A percentile compares a stretch with the other conserved stretches of the same genome.
Conservation (phyloP, 139 green algal genomes). For the Picochlorum costavermella region DNA sequence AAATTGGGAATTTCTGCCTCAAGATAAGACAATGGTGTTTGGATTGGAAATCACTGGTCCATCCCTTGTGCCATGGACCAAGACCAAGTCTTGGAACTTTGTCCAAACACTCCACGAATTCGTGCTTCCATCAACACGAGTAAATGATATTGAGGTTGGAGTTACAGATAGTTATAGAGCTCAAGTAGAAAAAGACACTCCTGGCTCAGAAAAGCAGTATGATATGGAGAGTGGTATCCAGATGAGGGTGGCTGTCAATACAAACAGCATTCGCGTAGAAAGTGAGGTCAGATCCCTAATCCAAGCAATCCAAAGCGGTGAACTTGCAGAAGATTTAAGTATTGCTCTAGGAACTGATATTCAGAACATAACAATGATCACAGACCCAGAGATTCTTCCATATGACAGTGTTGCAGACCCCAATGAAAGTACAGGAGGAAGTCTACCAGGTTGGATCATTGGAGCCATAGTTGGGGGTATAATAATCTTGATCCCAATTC, state of each 20-base stretch:
- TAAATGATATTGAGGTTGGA: slow-evolving; percentile 11
- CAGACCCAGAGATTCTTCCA: background rate
- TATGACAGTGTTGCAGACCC: background rate
- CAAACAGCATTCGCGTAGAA: slow-evolving; percentile 12
- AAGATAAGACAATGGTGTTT: slow-evolving; percentile 12
- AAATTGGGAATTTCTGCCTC: slow-evolving; percentile 6
- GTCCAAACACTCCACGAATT: background rate
- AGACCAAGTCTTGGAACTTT: slow-evolving; percentile 11
- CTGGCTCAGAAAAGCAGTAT: background rate
- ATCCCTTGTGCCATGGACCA: slow-evolving; percentile 10
- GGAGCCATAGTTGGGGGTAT: slow-evolving; percentile 8
- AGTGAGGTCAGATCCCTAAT: slow-evolving; percentile 8
- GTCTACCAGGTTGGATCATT: slow-evolving; percentile 9
- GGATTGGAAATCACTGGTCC: background rate
- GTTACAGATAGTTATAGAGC: background rate
- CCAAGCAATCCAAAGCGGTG: background rate
- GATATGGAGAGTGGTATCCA: background rate
- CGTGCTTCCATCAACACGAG: background rate
- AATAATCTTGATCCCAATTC: slow-evolving; percentile 8
- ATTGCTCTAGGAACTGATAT: slow-evolving; percentile 6
- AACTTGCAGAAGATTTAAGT: slow-evolving; percentile 8
- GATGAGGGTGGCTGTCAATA: slow-evolving; percentile 9
- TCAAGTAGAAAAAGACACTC: background rate
- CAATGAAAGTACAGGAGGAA: background rate
- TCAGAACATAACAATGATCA: slow-evolving; percentile 4